Base-by-base conservation (phyloP, 768 basidiomycete species). In the Leccinum variicolor region DNA sequence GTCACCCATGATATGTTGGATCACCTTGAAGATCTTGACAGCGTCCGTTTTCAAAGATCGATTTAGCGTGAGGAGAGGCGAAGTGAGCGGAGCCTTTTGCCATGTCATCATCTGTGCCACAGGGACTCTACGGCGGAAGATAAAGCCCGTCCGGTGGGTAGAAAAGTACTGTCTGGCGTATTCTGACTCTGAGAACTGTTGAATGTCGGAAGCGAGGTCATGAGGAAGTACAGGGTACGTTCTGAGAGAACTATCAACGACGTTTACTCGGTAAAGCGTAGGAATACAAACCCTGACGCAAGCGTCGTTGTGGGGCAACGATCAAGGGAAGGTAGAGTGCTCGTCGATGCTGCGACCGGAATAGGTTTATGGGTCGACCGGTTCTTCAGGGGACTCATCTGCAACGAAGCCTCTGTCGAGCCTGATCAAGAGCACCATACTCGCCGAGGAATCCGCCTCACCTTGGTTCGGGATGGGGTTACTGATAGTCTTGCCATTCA, bases 1-100 rank as follows among this genome's bases (percentile, higher is more conserved):
- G 66, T 97, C 94, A 39, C 93, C 93, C 94, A 97, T 98, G 47
- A 95, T 84, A 55, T 86, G 88, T 68, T 97, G 95, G 46, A 96
- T 83, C 26, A 92, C 85, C 67, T 90, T 92, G 82, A 97, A 98
- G 5, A 87, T 79, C 66, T 84, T 87, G 55, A 94, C 82, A 0
- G 92, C 91, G 63, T 95, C 89, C 66, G 84, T 86, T 58, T 84
- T 81, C 21, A 93, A 76, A 0, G 78, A 60, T 5, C 86, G 79
- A 54, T 85, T 85, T 9, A 92, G 73, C 6, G 85, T 79, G 19
- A 98, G 82, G 14, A 98, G 76, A 3, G 94, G 93, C 0, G 86
- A 81, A 3, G 79, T 75, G 48, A 98, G 77, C 8, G 89, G 85
- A 1, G 79, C 66, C 80, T 89, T 92, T 71, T 96, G 94, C 92